A percentile compares a stretch with the other conserved stretches of the same genome.
phyloP scores from a whole-genome alignment of 2,329 filamentous ascomycete genomes.

The Reticulascus tulasneorum region DNA sequence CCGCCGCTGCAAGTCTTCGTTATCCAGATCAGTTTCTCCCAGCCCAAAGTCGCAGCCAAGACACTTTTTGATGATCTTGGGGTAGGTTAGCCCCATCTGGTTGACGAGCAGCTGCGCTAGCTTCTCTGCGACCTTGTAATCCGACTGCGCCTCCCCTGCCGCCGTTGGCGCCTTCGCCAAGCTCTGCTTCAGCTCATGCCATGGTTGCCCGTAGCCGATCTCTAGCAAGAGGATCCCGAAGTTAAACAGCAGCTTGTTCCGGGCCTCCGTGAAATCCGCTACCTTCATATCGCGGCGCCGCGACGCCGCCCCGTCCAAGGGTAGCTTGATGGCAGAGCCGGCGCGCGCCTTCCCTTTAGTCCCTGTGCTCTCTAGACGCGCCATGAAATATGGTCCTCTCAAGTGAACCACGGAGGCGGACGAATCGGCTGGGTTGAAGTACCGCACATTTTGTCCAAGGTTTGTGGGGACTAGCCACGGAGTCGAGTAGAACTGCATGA shows the following conservation, averaged over 20 bases:
- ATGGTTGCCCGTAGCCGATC: constrained; percentile 6
- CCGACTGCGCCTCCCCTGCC: not conserved
- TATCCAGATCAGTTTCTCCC: constrained; percentile 7
- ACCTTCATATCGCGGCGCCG: no score
- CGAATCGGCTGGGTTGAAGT: not conserved
- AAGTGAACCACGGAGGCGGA: not conserved
- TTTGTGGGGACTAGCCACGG: constrained; percentile 3
- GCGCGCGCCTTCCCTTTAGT: no score
- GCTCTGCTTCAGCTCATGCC: not conserved
- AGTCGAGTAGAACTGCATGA: constrained; percentile 11
- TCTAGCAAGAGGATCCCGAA: constrained; percentile 9
- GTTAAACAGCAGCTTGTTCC: constrained; percentile 9
- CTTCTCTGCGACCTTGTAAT: constrained; percentile 6
- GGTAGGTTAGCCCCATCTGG: constrained; percentile 5
- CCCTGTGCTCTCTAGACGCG: not conserved
- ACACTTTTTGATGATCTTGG: constrained; percentile 6
- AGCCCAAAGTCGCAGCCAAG: constrained; percentile 11
- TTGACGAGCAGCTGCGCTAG: constrained; percentile 3
- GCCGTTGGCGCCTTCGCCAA: not conserved
- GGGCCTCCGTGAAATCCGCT: not conserved
- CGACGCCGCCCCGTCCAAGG: no score
- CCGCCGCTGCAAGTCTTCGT: constrained; percentile 3
- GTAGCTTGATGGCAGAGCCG: no score
- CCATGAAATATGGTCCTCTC: constrained; percentile 4
- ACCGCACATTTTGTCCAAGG: constrained; percentile 2